Base-by-base conservation (phyloP, 257 asterid species). In the Scutellaria minor region DNA sequence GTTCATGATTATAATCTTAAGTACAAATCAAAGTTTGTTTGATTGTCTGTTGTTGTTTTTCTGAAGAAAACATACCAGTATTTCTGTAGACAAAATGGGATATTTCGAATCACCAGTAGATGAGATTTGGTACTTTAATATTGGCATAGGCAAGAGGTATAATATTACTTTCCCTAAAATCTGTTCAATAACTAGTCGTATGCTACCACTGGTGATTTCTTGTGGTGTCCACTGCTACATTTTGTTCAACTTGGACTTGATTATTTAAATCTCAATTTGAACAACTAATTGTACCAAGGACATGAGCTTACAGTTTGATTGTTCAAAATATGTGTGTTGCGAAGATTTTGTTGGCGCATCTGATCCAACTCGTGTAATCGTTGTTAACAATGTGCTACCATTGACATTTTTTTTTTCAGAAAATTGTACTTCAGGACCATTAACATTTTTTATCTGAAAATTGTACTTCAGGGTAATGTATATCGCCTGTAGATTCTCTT, bases 181-280 rank as follows among this genome's bases (percentile, higher is more conserved):
- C 13, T 44, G 15, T 15, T 31, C 54, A 8, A 40, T 41, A 54
- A n/a, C 6, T 64, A 15, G 18, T 54, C 39, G 10, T 51, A 10
- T 67, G 70, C 50, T 31, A 31, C 52, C 68, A 18, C 18, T 41
- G 13, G 9, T 41, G 8, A n/a, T 6, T 13, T 41, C 1, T 41
- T 62, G 7, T 3, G 37, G n/a, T 62, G 52, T 62, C 9, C 7
- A 14, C 8, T 40, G 13, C 52, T 15, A 1, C 51, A 39, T 4
- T 31, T 31, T 31, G 62, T 11, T 51, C 59, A 15, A 39, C 37
- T 10, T 39, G 22, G 50, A 52, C n/a, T 50, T 50, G 47, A 66
- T 66, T 66, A 18, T 54, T 66, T 13, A 41, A 37, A 53, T 52
- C 14, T 18, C 46, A 39, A 10, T 68, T 68, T 68, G 61, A 53